A percentile compares a stretch with the other conserved stretches of the same genome.
Evolutionary conservation across 139 green algal species (phyloP).

Genomic region (Tetraselmis striata): DNA sequence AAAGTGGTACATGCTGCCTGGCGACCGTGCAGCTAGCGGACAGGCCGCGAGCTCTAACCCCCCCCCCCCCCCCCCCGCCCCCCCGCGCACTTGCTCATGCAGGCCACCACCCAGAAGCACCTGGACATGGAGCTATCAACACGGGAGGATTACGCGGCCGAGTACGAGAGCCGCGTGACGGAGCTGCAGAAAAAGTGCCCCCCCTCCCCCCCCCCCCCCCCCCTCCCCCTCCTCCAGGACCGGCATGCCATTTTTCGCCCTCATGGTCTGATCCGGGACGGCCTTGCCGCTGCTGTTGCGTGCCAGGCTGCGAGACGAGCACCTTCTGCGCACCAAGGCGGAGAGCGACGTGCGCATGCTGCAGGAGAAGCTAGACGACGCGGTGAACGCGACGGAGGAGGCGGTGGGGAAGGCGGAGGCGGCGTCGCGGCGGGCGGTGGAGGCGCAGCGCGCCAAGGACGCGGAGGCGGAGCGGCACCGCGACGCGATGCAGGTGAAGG

Average conservation of each 20-base stretch:
- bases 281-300: not conserved
- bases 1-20: too few relatives aligned
- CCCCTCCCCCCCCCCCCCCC: not conserved
- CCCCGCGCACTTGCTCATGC: too few relatives aligned
- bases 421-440: too few relatives aligned
- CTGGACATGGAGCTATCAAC: not conserved
- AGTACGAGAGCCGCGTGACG: not conserved
- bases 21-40: too few relatives aligned
- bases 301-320: not conserved
- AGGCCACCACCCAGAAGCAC: not conserved
- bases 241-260: too few relatives aligned
- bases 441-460: not conserved
- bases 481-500: not conserved
- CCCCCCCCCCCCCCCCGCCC: too few relatives aligned
- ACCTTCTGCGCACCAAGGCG: not conserved
- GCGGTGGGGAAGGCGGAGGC: not conserved
- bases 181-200: not conserved
- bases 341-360: not conserved
- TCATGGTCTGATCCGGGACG: too few relatives aligned
- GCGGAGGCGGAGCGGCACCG: not conserved
- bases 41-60: too few relatives aligned
- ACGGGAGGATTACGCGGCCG: not conserved
- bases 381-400: not conserved
- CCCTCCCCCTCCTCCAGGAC: not conserved
- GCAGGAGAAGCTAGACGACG: not conserved